Percentiles rank a stretch among this genome's conserved stretches.
Conservation (phyloP, 1,139 yeast species). For the Yamadazyma atlantica region DNA sequence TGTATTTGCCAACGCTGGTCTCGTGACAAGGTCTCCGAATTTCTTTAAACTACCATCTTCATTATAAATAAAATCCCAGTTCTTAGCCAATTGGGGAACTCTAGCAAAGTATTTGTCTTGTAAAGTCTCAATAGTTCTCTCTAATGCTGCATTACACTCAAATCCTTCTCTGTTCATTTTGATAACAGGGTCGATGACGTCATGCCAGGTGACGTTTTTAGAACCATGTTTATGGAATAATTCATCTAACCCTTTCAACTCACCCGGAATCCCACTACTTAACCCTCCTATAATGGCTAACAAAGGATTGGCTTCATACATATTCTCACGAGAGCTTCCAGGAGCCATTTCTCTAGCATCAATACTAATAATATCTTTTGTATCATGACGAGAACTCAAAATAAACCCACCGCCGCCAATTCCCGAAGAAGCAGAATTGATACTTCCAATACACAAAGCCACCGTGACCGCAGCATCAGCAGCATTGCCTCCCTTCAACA, state of each 20-base stretch:
- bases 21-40: constrained; percentile 58
- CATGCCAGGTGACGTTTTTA: constrained; percentile 70
- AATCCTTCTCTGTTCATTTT: constrained; percentile 70
- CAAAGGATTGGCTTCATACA: constrained; percentile 52
- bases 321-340: constrained; percentile 52
- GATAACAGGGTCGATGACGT: constrained; percentile 73
- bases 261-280: constrained; percentile 89
- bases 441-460: constrained; percentile 82
- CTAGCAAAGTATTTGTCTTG: constrained; percentile 26
- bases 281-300: constrained; percentile 76
- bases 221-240: constrained; percentile 64
- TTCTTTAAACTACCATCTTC: constrained; percentile 32
- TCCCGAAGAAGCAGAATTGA: constrained; percentile 83
- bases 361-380: constrained; percentile 53
- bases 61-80: constrained; percentile 58
- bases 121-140: constrained; percentile 24
- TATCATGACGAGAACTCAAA: constrained; percentile 47
- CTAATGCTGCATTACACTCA: constrained; percentile 50
- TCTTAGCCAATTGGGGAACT: constrained; percentile 28
- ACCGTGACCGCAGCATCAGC: constrained; percentile 93
- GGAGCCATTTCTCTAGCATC: constrained; percentile 95
- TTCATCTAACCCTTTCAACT: constrained; percentile 72
- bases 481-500: constrained; percentile 69
- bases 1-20: constrained; percentile 67
- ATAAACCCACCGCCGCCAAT: constrained; percentile 92